Base-by-base conservation (phyloP, 2,329 filamentous ascomycete species). In the Arthrinium phaeospermum region DNA sequence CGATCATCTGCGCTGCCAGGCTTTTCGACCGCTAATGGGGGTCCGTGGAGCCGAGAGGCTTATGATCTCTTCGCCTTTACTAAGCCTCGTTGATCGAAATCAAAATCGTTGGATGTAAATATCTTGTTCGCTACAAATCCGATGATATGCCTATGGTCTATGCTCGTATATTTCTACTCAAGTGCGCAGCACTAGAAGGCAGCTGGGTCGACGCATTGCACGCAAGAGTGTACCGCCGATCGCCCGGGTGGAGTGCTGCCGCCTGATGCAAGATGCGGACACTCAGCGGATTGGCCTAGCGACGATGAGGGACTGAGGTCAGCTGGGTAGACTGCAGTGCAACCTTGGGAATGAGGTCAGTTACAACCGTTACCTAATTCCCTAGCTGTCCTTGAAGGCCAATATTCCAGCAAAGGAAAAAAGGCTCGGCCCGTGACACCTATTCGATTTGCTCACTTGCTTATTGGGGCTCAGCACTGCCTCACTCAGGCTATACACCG, bases 31-130 rank as follows among this genome's bases (percentile, higher is more conserved):
- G 86, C 85, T 3, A 89, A 88, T 75, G 83, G 88, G 22, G 91
- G 91, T 3, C 89, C 92, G 0, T 94, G 92, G 92, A 93, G 91
- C 75, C 87, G 86, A 34, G 91, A 93, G 78, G 91, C 92, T 0
- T 86, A 89, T 75, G 92, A 94, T 79, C 78, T 94, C 67, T 88
- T 94, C 74, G 90, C 89, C 49, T 88, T 84, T 77, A 89, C 86
- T 4, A 71, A 19, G 47, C 68, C 68, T 30, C 34, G 44, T 37
- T 51, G 68, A 70, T 12, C 13, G 27, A 10, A 46, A 69, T 30
- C 8, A 7, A 10, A 41, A n/a, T 41, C 34, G 8, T 64, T 41
- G 57, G 57, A 24, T 34, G 8, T 27, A 14, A n/a, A 10, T 19
- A n/a, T n/a, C 19, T 41, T 64, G 57, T 41, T 7, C 57, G 10